Conservation (phyloP, 2,329 filamentous ascomycete species). For the Diplodia sapinea region DNA sequence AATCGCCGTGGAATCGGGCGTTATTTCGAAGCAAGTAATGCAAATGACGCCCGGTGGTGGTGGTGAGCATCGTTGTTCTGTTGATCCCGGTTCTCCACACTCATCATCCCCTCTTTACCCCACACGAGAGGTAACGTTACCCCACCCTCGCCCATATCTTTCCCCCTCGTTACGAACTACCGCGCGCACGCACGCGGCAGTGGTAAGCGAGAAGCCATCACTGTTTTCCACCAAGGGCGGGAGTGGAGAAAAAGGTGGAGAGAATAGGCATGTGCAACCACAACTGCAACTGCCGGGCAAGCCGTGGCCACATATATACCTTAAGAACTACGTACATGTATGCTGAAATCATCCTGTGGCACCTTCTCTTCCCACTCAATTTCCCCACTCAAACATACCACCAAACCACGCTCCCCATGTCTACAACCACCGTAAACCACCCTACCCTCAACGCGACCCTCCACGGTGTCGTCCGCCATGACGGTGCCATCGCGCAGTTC, state of each 20-base stretch:
- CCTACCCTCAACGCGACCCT: constrained; percentile 32
- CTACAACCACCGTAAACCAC: constrained; percentile 25
- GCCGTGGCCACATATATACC: not conserved
- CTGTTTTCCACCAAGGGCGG: not conserved
- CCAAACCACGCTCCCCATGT: not conserved
- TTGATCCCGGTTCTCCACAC: not conserved
- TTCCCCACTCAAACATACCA: not conserved
- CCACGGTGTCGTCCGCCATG: constrained; percentile 24
- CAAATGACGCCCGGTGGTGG: not conserved
- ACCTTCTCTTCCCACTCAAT: not conserved
- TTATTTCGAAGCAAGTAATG: not conserved
- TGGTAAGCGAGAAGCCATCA: not conserved
- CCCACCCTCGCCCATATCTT: constrained; percentile 2
- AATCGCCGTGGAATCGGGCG: not conserved
- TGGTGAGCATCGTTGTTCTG: not conserved
- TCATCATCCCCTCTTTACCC: constrained; percentile 11
- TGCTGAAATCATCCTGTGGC: not conserved
- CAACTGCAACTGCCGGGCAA: not conserved
- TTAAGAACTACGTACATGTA: not conserved
- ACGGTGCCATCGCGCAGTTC: constrained; percentile 32
- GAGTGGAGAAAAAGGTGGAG: not conserved
- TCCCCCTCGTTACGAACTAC: constrained; percentile 5
- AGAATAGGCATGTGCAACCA: not conserved
- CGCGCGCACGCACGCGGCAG: not conserved
- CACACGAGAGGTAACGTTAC: constrained; percentile 17